A percentile compares a stretch with the other conserved stretches of the same genome.
Evolutionary conservation across 176 grass and related monocot genomes (phyloP).

Genomic region (Tillandsia fasciculata): DNA sequence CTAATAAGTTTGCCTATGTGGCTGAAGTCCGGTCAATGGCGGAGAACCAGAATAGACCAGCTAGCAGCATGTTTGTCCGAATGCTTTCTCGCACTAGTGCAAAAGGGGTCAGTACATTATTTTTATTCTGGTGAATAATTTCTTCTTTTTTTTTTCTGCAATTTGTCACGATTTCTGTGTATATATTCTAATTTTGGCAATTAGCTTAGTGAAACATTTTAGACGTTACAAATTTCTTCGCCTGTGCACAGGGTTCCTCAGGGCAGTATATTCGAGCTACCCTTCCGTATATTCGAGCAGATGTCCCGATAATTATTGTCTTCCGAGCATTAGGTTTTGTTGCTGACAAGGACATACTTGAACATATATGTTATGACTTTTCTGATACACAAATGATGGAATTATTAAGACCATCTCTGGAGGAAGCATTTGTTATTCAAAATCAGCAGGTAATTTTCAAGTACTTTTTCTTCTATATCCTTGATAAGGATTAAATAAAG

Average conservation of each 20-base stretch:
- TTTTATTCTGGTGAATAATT: background rate
- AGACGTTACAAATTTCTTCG: background rate
- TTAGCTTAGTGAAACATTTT: background rate
- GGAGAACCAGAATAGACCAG: slow-evolving; percentile 89
- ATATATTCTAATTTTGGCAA: background rate
- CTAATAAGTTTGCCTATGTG: slow-evolving; percentile 91
- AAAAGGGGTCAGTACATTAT: slow-evolving; percentile 62
- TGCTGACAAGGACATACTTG: slow-evolving; percentile 98
- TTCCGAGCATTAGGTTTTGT: slow-evolving; percentile 98
- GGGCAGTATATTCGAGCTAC: slow-evolving; percentile 98
- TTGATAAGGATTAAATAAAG: background rate
- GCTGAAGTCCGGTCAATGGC: slow-evolving; percentile 93
- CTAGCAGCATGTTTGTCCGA: slow-evolving; percentile 95
- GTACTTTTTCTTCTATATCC: background rate
- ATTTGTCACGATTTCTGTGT: background rate
- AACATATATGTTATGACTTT: slow-evolving; percentile 98
- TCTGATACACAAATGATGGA: slow-evolving; percentile 99
- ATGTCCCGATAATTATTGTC: slow-evolving; percentile 96
- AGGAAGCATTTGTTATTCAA: slow-evolving; percentile 97
- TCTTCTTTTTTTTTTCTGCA: background rate
- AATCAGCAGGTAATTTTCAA: slow-evolving; percentile 75
- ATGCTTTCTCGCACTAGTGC: slow-evolving; percentile 93
- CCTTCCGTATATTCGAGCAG: slow-evolving; percentile 87
- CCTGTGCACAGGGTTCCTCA: slow-evolving; percentile 62
- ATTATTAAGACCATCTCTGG: slow-evolving; percentile 76